Base-by-base conservation (phyloP, 768 basidiomycete species). In the Boletus huronensis region DNA sequence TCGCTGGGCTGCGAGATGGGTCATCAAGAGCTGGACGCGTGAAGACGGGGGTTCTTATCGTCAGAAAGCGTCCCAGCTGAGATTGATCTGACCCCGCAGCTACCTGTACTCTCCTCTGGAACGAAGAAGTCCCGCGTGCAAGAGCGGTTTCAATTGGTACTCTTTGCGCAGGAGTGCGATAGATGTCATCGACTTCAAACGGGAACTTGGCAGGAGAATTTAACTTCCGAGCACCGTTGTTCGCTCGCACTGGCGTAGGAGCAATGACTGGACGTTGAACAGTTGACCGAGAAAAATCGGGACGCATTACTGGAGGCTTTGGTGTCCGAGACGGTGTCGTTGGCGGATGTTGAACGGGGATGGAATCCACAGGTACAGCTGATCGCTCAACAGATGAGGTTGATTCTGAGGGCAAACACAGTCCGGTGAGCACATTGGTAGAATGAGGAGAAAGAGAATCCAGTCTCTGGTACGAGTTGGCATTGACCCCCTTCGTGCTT, bases 401-500 rank as follows among this genome's bases (percentile, higher is more conserved):
- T 8, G 58, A 48, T 46, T 57, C 45, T 11, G 64, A 57, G 5
- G 70, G 50, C 21, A 72, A 65, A 9, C 76, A 56, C 31, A 79
- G 60, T 52, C 72, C 72, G n/a, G 67, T 65, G 31, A 81, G 73
- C 36, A 78, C 59, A 49, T 64, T 66, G 36, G 71, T 70, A 40
- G 87, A 86, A 14, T 75, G 72, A 2, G 85, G 84, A n/a, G 85
- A 86, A 36, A 86, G 67, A 19, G 83, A 83, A 16, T 78, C 75
- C 26, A 83, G 66, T 64, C 79, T 78, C 53, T 79, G 73, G 42
- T 69, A 65, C 26, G 61, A 70, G 41, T 64, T 48, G 43, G 29
- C 14, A 42, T 44, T 21, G 23, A 36, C 50, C 11, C n/a, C 50
- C 21, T 52, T 46, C 14, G 32, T 48, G 17, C 43, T 51, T 32